Evolutionary conservation across 345 rosid genomes (phyloP).

Genomic region (Raphanus raphanistrum): DNA sequence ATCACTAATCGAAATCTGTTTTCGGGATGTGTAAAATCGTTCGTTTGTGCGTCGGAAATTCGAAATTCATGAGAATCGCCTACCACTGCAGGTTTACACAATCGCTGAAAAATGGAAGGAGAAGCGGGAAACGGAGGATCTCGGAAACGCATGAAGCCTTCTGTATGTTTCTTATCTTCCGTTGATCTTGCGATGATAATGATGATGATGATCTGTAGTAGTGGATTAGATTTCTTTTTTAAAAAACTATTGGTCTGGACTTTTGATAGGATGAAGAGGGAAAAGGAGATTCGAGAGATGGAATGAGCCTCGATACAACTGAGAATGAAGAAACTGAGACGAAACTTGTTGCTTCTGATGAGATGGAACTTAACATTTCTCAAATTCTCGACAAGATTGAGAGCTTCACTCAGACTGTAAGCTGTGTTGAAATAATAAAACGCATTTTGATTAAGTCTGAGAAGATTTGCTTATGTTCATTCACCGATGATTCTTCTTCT

Average conservation of each 20-base stretch:
- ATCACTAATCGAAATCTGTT: slow-evolving; percentile 12
- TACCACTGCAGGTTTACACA: slow-evolving; percentile 11
- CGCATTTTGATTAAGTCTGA: not conserved
- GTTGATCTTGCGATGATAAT: not conserved
- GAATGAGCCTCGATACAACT: slow-evolving; percentile 33
- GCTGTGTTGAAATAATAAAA: not conserved
- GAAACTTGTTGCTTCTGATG: slow-evolving; percentile 62
- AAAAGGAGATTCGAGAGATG: slow-evolving; percentile 43
- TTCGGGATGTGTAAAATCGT: not conserved
- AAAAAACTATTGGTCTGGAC: slow-evolving; percentile 1
- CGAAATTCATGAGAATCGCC: slow-evolving; percentile 18
- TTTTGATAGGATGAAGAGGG: slow-evolving; percentile 51
- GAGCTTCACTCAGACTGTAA: slow-evolving; percentile 75
- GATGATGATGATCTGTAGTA: slow-evolving; percentile 24
- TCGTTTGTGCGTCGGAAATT: not conserved
- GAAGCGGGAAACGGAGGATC: slow-evolving; percentile 40
- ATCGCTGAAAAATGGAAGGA: slow-evolving; percentile 45
- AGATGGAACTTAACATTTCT: slow-evolving; percentile 64
- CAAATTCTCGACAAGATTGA: slow-evolving; percentile 73
- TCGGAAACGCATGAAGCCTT: slow-evolving; percentile 65
- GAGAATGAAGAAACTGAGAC: slow-evolving; percentile 63
- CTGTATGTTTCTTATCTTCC: slow-evolving; percentile 44
- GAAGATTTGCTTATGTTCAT: not conserved
- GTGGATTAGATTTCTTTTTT: not conserved
- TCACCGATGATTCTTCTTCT: not conserved